Evolutionary conservation across 805 yeast species (phyloP), one percentile per base, ranked within the genome.

Genomic region (Citeromyces matritensis): DNA sequence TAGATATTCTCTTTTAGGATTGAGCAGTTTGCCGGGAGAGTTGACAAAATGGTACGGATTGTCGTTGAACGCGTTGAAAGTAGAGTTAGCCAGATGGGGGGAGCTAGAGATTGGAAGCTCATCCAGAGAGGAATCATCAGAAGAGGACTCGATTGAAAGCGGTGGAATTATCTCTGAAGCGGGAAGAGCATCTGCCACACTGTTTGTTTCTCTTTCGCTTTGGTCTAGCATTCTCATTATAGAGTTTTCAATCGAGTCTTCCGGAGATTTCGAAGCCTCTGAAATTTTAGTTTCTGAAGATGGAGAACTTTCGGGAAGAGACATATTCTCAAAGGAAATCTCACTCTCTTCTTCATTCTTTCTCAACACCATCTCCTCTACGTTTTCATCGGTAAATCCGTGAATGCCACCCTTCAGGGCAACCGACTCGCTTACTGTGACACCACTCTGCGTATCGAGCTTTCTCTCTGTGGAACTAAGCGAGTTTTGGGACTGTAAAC

Each of bases 401-500:
- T 35, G 41, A 9, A 40, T 35, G 9, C 47, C 49, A 23, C 47
- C 50, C 17, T 26, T 33, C 23, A 40, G 14, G 9, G 37, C 39
- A 6, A 44, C 15, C 15, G 37, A 35, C 5, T 31, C 23, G 4
- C 44, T 30, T 6, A 37, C 35, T 23, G 35, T 37, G 15, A 44
- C 39, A 9, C 39, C 30, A 15, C 37, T 30, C 17, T 28, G 40
- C 1, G 56, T 50, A 7, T 38, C 39, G 24, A 51, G 33, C 15
- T 42, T 35, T 25, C 55, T 32, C 12, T 50, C 54, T 8, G 36
- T 44, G 2, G 53, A 43, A 9, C 40, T 35, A 21, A 51, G 44
- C 26, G 53, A 46, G 38, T 45, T 37, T 17, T 38, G 40, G 5
- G 56, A 50, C 31, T 41, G 45, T 6, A 48, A 35, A 12, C 53